These are phyloP conservation scores for Boletus rex-veris DNA, from an alignment of 768 basidiomycete species.

Conservation along the genomic window DNA sequence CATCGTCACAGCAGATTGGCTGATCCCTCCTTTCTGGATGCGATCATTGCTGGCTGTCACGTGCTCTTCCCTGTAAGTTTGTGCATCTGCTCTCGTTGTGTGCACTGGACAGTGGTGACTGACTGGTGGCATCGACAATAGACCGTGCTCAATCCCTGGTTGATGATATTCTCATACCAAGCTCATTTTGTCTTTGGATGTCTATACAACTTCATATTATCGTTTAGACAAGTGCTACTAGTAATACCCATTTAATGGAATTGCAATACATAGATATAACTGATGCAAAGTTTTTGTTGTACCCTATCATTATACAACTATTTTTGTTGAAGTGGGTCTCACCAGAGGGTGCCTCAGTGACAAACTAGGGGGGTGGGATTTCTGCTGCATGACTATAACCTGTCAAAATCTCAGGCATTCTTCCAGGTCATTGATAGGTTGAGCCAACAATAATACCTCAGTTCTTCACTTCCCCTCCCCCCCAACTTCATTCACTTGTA, in stretches of 20 bases:
- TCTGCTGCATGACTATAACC: neutral
- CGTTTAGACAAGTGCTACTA: no score
- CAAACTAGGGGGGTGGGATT: neutral
- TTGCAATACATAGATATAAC: no score
- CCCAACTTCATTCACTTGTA: conserved; percentile 13
- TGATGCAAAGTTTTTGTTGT: no score
- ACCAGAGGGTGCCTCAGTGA: neutral
- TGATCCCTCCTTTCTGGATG: conserved; percentile 65
- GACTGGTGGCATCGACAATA: conserved; percentile 20
- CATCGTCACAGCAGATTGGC: conserved; percentile 61
- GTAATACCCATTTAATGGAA: no score
- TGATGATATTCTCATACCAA: conserved; percentile 76
- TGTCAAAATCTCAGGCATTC: neutral
- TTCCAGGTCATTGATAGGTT: neutral
- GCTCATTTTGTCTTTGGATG: neutral
- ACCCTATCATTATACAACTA: neutral
- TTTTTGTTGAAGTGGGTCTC: neutral
- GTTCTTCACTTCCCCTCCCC: no score
- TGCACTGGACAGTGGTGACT: neutral
- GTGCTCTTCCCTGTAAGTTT: conserved; percentile 68
- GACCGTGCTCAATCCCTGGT: conserved; percentile 85
- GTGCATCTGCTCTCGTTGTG: neutral
- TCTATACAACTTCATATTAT: neutral
- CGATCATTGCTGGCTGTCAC: conserved; percentile 63
- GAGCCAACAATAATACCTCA: neutral